Conservation (phyloP, 352 stramenopile genomes). For the Globisporangium cystogenes region DNA sequence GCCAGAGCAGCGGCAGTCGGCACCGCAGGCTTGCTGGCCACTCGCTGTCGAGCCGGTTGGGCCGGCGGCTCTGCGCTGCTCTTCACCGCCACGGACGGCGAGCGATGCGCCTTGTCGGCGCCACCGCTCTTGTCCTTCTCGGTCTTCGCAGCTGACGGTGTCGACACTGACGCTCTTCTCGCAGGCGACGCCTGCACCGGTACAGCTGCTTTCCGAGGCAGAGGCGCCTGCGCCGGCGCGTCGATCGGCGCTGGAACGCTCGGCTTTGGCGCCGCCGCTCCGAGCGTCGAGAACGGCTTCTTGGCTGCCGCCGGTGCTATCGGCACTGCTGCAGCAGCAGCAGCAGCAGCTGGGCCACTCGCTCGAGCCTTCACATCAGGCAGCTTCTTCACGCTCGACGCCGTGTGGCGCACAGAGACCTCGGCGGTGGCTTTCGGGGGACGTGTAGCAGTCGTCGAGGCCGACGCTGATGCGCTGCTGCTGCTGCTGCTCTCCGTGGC, state of each 20-base stretch:
- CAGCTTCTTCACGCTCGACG: conserved; percentile 11
- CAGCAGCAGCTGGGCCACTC: background rate
- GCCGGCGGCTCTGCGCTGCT: background rate
- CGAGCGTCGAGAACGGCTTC: background rate
- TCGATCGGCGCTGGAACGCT: background rate
- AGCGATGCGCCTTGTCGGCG: conserved; percentile 1
- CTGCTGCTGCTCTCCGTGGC: background rate
- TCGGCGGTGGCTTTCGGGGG: background rate
- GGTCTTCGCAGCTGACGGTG: background rate
- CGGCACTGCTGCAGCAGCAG: too few species aligned
- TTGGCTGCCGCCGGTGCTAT: background rate
- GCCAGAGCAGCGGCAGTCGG: background rate
- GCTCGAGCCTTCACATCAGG: conserved; percentile 6
- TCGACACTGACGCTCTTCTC: conserved; percentile 2
- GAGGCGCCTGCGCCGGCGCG: background rate
- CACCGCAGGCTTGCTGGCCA: conserved; percentile 1
- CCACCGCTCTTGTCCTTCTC: background rate
- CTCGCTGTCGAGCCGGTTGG: conserved; percentile 2
- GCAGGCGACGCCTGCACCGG: conserved; percentile 5
- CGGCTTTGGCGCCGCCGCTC: conserved; percentile 2
- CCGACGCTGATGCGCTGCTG: background rate
- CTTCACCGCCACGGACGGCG: background rate
- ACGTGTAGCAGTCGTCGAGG: background rate
- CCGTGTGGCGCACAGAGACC: conserved; percentile 1
- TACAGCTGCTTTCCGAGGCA: conserved; percentile 8